phyloP scores from a whole-genome alignment of 2,329 filamentous ascomycete species.

The Clarireedia homoeocarpa region DNA sequence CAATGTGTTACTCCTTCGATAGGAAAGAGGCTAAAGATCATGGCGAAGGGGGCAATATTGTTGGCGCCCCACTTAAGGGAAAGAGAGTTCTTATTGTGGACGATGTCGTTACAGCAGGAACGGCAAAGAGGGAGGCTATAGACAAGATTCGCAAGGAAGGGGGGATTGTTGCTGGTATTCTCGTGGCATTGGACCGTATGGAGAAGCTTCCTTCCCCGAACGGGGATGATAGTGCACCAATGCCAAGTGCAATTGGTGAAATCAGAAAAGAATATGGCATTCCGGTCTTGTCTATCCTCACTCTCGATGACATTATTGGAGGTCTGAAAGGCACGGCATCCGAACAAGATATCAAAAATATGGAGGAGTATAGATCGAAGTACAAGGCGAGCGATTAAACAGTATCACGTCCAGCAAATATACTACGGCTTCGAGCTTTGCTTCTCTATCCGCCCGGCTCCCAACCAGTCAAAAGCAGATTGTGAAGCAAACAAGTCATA shows the following conservation, averaged over 20 bases:
- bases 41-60: slow-evolving; percentile 88
- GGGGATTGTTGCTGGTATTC: slow-evolving; percentile 75
- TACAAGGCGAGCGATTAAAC: slow-evolving; percentile 50
- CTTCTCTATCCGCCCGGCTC: neutral
- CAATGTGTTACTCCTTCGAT: slow-evolving; percentile 82
- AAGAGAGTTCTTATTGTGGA: slow-evolving; percentile 87
- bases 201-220: slow-evolving; percentile 66
- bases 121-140: slow-evolving; percentile 87
- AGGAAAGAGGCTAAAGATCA: slow-evolving; percentile 95
- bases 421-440: neutral
- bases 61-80: slow-evolving; percentile 76
- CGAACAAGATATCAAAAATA: slow-evolving; percentile 53
- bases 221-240: slow-evolving; percentile 46
- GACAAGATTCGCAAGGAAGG: slow-evolving; percentile 81
- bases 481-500: neutral
- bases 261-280: slow-evolving; percentile 76
- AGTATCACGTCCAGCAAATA: slow-evolving; percentile 19
- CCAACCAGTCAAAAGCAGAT: neutral
- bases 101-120: slow-evolving; percentile 94
- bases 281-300: slow-evolving; percentile 76
- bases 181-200: slow-evolving; percentile 81
- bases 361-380: slow-evolving; percentile 65
- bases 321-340: slow-evolving; percentile 56
- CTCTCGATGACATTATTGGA: slow-evolving; percentile 73
- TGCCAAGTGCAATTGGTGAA: slow-evolving; percentile 77